Evolutionary conservation across 139 green algal genomes (phyloP).

Genomic region (Volvox africanus): DNA sequence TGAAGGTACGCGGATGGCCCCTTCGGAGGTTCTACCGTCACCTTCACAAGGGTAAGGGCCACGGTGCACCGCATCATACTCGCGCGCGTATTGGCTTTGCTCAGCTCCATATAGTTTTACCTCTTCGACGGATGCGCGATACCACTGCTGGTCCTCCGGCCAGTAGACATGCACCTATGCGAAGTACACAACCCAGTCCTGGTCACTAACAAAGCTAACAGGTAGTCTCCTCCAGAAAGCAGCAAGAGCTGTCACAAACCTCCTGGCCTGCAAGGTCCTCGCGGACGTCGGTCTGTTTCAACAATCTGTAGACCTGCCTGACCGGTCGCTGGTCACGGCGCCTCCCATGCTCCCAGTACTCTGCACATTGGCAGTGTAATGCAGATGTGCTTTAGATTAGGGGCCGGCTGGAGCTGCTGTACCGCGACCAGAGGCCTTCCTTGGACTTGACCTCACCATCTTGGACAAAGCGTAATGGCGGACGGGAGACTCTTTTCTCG

Average conservation of each 20-base stretch:
- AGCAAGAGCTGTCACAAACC: slow-evolving; percentile 14
- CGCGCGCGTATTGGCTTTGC: too few relatives aligned
- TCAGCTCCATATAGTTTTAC: slow-evolving; percentile 24
- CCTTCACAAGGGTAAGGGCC: background rate
- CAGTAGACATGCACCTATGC: slow-evolving; percentile 63
- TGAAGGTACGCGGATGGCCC: slow-evolving; percentile 53
- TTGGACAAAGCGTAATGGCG: background rate
- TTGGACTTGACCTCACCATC: slow-evolving; percentile 26
- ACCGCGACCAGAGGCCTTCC: background rate
- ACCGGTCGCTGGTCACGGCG: background rate
- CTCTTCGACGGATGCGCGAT: slow-evolving; percentile 54
- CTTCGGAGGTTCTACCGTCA: slow-evolving; percentile 32
- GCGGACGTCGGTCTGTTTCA: slow-evolving; percentile 57
- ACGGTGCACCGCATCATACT: background rate
- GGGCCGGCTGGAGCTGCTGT: background rate
- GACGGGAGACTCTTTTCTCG: slow-evolving; percentile 5
- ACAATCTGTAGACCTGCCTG: slow-evolving; percentile 58
- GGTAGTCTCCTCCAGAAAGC: background rate
- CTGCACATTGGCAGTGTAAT: background rate
- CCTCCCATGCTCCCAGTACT: slow-evolving; percentile 40
- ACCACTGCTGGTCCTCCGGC: slow-evolving; percentile 66
- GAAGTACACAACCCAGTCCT: background rate
- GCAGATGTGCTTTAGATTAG: background rate
- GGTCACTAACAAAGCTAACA: background rate
- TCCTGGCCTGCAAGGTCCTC: slow-evolving; percentile 37